Percentiles rank a stretch among this genome's conserved stretches.
phyloP scores from a whole-genome alignment of 345 rosid genomes.

The Rhizophora mangle region DNA sequence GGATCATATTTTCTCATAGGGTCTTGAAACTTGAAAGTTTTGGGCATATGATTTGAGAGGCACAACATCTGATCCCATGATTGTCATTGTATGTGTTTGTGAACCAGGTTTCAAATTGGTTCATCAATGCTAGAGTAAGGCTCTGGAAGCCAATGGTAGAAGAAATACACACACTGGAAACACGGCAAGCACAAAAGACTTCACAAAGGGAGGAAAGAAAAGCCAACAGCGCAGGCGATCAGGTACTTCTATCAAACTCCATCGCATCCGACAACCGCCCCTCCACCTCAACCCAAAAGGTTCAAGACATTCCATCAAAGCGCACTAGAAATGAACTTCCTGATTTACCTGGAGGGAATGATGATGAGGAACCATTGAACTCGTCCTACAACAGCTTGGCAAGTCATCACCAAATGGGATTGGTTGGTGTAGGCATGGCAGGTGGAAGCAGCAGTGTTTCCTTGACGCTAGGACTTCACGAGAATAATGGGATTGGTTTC shows the following conservation, averaged over 20 bases:
- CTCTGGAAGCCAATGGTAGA: constrained; percentile 98
- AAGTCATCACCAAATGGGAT: constrained; percentile 39
- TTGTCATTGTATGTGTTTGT: background rate
- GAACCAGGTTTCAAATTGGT: constrained; percentile 83
- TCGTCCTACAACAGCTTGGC: constrained; percentile 37
- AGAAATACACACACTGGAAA: constrained; percentile 79
- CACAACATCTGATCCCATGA: background rate
- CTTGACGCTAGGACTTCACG: constrained; percentile 81
- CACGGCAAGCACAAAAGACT: constrained; percentile 54
- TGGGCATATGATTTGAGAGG: too few relatives aligned
- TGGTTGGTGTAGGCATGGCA: constrained; percentile 36
- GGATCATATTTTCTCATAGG: background rate
- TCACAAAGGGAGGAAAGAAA: constrained; percentile 47
- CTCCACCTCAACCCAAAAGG: constrained; percentile 35
- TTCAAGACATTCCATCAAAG: constrained; percentile 43
- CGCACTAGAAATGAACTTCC: constrained; percentile 44
- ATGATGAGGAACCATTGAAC: constrained; percentile 24
- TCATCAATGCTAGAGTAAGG: constrained; percentile 91
- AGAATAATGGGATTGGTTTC: constrained; percentile 52
- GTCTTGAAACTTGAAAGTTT: background rate
- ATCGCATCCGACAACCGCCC: too few relatives aligned
- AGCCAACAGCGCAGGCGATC: constrained; percentile 33
- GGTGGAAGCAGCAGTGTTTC: constrained; percentile 60
- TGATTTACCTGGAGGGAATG: constrained; percentile 31
- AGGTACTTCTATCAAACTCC: constrained; percentile 24